A percentile compares a stretch with the other conserved stretches of the same genome.
Conservation (phyloP, 208 protist genomes). For the Wallacemonas sp. region DNA sequence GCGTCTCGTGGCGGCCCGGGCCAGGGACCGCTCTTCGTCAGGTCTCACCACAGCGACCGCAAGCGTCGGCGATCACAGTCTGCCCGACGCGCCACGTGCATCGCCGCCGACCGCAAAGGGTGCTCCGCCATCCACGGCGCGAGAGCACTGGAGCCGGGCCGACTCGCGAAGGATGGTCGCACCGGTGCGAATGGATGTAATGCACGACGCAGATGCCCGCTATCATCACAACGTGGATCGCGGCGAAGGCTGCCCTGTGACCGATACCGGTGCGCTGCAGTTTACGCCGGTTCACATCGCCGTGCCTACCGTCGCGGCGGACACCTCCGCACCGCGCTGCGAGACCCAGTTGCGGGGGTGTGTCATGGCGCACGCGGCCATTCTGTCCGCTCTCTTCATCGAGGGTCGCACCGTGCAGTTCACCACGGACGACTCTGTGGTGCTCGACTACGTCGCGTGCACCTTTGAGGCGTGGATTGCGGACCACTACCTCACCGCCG, state of each 20-base stretch:
- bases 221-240: slow-evolving; percentile 68
- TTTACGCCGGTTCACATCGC: slow-evolving; percentile 53
- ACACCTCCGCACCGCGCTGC: neutral
- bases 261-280: slow-evolving; percentile 28
- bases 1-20: slow-evolving; percentile 1
- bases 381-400: slow-evolving; percentile 68
- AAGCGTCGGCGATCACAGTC: neutral
- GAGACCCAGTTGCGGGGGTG: slow-evolving; percentile 29
- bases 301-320: slow-evolving; percentile 9
- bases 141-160: slow-evolving; percentile 3
- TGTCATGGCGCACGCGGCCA: slow-evolving; percentile 63
- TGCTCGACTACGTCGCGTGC: slow-evolving; percentile 57
- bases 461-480: slow-evolving; percentile 49
- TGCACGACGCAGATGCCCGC: slow-evolving; percentile 33
- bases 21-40: neutral
- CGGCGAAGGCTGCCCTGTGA: slow-evolving; percentile 71
- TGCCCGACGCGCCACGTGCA: neutral
- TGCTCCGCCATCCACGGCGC: neutral
- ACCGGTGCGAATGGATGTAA: slow-evolving; percentile 36
- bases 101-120: neutral
- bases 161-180: slow-evolving; percentile 25
- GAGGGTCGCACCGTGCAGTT: slow-evolving; percentile 66
- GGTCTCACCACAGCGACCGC: neutral
- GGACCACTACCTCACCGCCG: slow-evolving; percentile 30
- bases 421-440: slow-evolving; percentile 31